Percentiles rank a stretch among this genome's conserved stretches.
Evolutionary conservation across 2,329 filamentous ascomycete species (phyloP).

Genomic region (Nothopassalora personata): DNA sequence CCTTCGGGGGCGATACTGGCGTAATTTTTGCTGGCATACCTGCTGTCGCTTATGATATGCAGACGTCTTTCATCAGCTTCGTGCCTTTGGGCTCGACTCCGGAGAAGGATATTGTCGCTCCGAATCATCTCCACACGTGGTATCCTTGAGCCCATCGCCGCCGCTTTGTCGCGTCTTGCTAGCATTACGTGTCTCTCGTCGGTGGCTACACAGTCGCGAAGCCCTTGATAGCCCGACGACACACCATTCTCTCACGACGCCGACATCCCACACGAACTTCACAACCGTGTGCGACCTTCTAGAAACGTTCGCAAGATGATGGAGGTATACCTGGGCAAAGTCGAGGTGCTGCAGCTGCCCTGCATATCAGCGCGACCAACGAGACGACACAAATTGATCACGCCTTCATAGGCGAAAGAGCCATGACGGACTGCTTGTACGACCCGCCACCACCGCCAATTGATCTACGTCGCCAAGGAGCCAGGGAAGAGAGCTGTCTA

Average conservation of each 20-base stretch:
- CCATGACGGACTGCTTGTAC: background rate
- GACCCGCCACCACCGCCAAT: background rate
- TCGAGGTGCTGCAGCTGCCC: background rate
- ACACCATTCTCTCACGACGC: background rate
- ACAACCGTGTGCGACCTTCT: background rate
- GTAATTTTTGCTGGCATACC: constrained; percentile 5
- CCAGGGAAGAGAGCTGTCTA: background rate
- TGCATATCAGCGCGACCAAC: background rate
- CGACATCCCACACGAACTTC: background rate
- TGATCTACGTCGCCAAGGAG: background rate
- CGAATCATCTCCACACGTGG: background rate
- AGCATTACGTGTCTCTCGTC: background rate
- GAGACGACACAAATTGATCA: background rate
- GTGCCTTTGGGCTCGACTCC: background rate
- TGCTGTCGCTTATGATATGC: background rate
- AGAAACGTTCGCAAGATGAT: background rate
- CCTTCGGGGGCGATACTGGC: constrained; percentile 7
- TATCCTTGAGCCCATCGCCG: no score
- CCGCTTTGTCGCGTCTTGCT: no score
- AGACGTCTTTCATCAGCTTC: constrained; percentile 5
- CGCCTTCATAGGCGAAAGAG: background rate
- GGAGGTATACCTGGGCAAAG: background rate
- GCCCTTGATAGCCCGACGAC: background rate
- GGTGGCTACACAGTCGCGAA: background rate
- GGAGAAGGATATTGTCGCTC: background rate